Evolutionary conservation across 1,139 yeast genomes (phyloP).

Genomic region (Chernovozyma sophiae-reginae): DNA sequence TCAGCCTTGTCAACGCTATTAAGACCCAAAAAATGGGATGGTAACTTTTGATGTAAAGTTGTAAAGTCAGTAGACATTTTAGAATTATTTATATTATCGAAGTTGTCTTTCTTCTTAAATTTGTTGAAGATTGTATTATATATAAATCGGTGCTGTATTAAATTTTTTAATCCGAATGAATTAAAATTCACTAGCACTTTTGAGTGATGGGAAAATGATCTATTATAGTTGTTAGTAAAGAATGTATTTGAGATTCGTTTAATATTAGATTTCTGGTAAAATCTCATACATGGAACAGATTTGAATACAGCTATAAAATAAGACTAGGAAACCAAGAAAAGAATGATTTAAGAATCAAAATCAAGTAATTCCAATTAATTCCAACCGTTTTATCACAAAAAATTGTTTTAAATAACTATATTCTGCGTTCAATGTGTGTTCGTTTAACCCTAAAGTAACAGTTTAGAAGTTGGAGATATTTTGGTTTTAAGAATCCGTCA

Average conservation of each 20-base stretch:
- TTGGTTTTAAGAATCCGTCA: no score
- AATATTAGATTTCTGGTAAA: no score
- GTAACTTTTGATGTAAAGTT: conserved; percentile 39
- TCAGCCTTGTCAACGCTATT: conserved; percentile 74
- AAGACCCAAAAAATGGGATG: conserved; percentile 75
- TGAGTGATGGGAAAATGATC: conserved; percentile 5
- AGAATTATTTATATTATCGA: conserved; percentile 1
- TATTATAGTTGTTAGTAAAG: conserved; percentile 3
- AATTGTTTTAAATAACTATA: no score
- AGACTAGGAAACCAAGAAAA: no score
- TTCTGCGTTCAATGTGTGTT: no score
- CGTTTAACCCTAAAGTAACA: no score
- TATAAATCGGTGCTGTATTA: background rate
- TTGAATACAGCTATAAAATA: no score
- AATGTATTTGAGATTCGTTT: background rate
- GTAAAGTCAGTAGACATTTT: conserved; percentile 21
- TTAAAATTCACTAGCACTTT: conserved; percentile 2
- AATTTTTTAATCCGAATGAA: background rate
- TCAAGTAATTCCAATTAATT: no score
- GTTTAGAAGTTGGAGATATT: no score
- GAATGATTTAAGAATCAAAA: no score
- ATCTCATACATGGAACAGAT: no score
- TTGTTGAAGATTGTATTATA: background rate
- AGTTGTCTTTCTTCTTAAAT: background rate
- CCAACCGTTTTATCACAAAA: no score